Conservation (phyloP, 1,139 yeast species). For the Geotrichum klebahnii region DNA sequence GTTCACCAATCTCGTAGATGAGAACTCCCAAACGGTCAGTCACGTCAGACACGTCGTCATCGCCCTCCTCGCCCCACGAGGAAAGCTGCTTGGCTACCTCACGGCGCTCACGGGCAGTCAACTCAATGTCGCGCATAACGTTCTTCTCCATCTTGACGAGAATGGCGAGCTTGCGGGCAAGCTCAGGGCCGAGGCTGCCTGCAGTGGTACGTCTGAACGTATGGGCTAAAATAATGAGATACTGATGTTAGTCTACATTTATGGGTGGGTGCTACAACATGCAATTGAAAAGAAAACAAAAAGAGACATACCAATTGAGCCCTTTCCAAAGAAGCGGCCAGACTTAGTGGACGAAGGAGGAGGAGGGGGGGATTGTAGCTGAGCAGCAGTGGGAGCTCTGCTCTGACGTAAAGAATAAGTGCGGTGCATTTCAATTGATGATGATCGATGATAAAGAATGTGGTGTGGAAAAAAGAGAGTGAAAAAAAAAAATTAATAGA, state of each 20-base stretch:
- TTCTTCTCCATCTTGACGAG: slow-evolving; percentile 95
- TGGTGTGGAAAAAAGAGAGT: not conserved
- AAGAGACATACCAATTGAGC: slow-evolving; percentile 56
- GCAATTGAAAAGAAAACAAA: not conserved
- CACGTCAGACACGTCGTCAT: slow-evolving; percentile 93
- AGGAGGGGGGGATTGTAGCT: slow-evolving; percentile 89
- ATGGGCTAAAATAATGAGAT: too few relatives aligned
- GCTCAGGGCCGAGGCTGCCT: slow-evolving; percentile 92
- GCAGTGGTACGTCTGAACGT: slow-evolving; percentile 87
- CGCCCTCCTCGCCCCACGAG: slow-evolving; percentile 96
- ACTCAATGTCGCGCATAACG: slow-evolving; percentile 88
- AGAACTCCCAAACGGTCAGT: slow-evolving; percentile 96
- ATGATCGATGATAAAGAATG: not conserved
- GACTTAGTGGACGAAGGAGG: slow-evolving; percentile 85
- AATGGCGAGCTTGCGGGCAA: slow-evolving; percentile 83
- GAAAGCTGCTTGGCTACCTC: slow-evolving; percentile 95
- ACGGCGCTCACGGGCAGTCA: slow-evolving; percentile 91
- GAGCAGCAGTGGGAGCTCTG: slow-evolving; percentile 96
- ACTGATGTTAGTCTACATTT: too few relatives aligned
- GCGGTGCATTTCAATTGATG: slow-evolving; percentile 71
- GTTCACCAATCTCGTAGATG: slow-evolving; percentile 92
- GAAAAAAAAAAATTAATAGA: not conserved
- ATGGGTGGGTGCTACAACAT: slow-evolving; percentile 46
- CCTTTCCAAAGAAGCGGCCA: slow-evolving; percentile 85
- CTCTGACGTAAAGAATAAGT: slow-evolving; percentile 92